Conservation (phyloP, 257 asterid species). For the Solanum ossicruentum region DNA sequence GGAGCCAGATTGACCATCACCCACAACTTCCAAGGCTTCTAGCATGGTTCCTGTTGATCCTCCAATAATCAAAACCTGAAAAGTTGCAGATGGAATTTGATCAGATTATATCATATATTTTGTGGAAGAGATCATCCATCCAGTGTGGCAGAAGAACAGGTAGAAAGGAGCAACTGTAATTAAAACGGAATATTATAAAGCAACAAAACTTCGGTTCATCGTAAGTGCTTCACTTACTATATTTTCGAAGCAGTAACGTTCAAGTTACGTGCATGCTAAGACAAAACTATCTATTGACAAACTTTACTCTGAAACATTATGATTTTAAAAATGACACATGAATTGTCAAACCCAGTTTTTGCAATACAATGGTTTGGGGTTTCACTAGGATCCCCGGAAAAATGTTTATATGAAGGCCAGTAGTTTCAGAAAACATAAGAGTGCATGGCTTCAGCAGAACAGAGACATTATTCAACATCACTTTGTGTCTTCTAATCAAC, state of each 20-base stretch:
- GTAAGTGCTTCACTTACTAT: background rate
- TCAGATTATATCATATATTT: background rate
- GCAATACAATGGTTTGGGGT: background rate
- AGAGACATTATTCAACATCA: background rate
- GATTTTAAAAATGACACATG: background rate
- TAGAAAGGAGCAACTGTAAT: background rate
- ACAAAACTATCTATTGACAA: background rate
- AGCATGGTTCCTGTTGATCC: conserved; percentile 99
- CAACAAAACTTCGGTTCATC: background rate
- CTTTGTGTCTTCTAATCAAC: background rate
- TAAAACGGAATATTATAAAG: background rate
- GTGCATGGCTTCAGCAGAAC: background rate
- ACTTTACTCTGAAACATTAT: background rate
- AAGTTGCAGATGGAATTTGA: background rate
- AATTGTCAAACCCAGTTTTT: background rate
- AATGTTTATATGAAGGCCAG: background rate
- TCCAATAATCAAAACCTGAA: conserved; percentile 91
- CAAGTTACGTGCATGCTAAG: background rate
- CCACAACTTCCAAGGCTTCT: conserved; percentile 87
- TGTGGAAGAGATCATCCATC: background rate
- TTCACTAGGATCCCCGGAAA: background rate
- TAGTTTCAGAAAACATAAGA: background rate
- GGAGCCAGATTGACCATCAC: conserved; percentile 58
- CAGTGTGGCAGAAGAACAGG: background rate
- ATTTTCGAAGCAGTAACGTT: background rate